Percentiles rank a stretch among this genome's conserved stretches.
phyloP scores from a whole-genome alignment of 2,329 filamentous ascomycete species.

The Fusarium graminum region DNA sequence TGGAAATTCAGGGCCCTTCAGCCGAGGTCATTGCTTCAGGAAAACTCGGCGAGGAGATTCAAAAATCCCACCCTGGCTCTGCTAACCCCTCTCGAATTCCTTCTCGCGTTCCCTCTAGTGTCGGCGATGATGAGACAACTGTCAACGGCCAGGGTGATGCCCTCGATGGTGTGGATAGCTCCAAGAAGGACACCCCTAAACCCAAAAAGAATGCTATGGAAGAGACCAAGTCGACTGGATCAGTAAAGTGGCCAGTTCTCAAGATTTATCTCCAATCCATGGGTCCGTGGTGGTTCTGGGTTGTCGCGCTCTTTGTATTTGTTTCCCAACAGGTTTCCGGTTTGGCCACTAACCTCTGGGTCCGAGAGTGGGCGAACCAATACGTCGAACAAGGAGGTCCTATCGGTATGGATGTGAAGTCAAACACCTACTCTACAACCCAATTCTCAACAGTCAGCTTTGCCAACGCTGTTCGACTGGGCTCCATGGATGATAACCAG shows the following conservation, averaged over 20 bases:
- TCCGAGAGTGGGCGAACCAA: constrained; percentile 93
- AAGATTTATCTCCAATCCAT: constrained; percentile 87
- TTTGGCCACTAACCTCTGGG: constrained; percentile 93
- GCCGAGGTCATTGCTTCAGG: constrained; percentile 87
- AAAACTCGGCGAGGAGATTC: constrained; percentile 86
- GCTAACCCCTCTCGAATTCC: constrained; percentile 77
- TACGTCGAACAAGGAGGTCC: constrained; percentile 65
- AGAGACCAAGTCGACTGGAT: constrained; percentile 85
- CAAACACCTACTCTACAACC: constrained; percentile 45
- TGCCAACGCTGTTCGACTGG: constrained; percentile 56
- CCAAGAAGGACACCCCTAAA: constrained; percentile 61
- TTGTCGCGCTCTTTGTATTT: constrained; percentile 80
- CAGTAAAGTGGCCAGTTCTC: constrained; percentile 90
- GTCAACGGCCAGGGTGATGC: constrained; percentile 64
- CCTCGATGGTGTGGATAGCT: constrained; percentile 60
- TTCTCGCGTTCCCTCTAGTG: constrained; percentile 82
- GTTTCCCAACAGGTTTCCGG: constrained; percentile 84
- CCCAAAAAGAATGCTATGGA: constrained; percentile 67
- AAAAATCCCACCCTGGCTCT: constrained; percentile 78
- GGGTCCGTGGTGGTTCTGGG: constrained; percentile 98
- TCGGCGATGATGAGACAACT: constrained; percentile 74
- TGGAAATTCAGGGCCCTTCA: constrained; percentile 81
- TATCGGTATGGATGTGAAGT: constrained; percentile 37
- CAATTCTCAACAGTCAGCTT: constrained; percentile 51
- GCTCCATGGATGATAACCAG: constrained; percentile 47